phyloP scores from a whole-genome alignment of 2,329 filamentous ascomycete genomes.

The Atkinsonella hypoxylon region DNA sequence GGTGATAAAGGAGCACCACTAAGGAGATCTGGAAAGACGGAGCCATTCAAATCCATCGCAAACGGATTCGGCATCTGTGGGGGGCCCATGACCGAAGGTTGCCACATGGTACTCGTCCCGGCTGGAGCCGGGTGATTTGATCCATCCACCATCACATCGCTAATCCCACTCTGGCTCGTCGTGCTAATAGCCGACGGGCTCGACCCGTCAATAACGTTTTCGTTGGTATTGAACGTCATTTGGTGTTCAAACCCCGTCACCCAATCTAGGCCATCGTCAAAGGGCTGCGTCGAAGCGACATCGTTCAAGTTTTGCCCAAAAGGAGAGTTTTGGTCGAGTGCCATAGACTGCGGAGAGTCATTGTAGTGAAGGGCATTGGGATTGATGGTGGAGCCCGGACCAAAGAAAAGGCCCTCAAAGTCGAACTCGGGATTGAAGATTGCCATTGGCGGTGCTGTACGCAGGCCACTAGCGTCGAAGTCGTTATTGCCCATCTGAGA shows the following conservation, averaged over 20 bases:
- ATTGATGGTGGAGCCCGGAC: slow-evolving; percentile 54
- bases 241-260: slow-evolving; percentile 66
- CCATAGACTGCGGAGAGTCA: slow-evolving; percentile 59
- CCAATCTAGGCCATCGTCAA: slow-evolving; percentile 79
- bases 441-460: slow-evolving; percentile 61
- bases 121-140: slow-evolving; percentile 49
- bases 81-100: slow-evolving; percentile 56
- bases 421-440: slow-evolving; percentile 47
- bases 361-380: slow-evolving; percentile 72
- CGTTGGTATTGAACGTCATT: slow-evolving; percentile 58
- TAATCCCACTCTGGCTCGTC: slow-evolving; percentile 81
- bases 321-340: slow-evolving; percentile 49
- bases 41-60: slow-evolving; percentile 60
- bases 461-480: slow-evolving; percentile 48
- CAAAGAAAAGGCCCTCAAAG: slow-evolving; percentile 49
- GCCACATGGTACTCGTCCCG: slow-evolving; percentile 52
- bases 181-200: slow-evolving; percentile 95
- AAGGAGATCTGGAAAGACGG: slow-evolving; percentile 67
- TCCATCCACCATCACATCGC: slow-evolving; percentile 83
- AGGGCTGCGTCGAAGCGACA: slow-evolving; percentile 42
- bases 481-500: slow-evolving; percentile 55
- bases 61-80: slow-evolving; percentile 58
- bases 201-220: slow-evolving; percentile 79
- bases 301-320: slow-evolving; percentile 46
- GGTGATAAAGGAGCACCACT: slow-evolving; percentile 64